Percentiles rank a stretch among this genome's conserved stretches.
phyloP scores from a whole-genome alignment of 768 basidiomycete species.

The Royoungia palumana region DNA sequence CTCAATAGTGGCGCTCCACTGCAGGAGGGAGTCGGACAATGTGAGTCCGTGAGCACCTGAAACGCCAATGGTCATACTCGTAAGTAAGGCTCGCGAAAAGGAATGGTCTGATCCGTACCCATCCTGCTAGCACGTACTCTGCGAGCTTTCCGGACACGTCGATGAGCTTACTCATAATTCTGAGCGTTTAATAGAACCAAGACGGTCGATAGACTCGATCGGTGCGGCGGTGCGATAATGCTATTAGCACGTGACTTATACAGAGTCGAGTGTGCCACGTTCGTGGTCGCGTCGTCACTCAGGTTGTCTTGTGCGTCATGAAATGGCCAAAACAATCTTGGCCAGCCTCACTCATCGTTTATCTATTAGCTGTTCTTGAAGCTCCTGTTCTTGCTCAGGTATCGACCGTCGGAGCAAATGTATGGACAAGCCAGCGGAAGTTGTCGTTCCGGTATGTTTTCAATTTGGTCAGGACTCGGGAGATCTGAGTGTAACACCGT shows the following conservation, averaged over 20 bases:
- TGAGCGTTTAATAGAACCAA: background rate
- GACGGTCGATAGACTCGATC: background rate
- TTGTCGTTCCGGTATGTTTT: slow-evolving; percentile 49
- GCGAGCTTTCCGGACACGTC: slow-evolving; percentile 64
- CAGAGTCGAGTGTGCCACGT: slow-evolving; percentile 21
- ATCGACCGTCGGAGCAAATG: slow-evolving; percentile 23
- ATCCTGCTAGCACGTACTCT: slow-evolving; percentile 73
- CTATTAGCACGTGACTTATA: slow-evolving; percentile 20
- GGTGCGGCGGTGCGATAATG: slow-evolving; percentile 1
- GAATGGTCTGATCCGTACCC: slow-evolving; percentile 41
- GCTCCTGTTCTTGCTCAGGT: slow-evolving; percentile 14
- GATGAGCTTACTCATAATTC: slow-evolving; percentile 46
- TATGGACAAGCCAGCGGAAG: slow-evolving; percentile 60
- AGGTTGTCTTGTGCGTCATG: slow-evolving; percentile 26
- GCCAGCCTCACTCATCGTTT: slow-evolving; percentile 46
- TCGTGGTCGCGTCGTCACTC: slow-evolving; percentile 11
- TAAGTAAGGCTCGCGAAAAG: slow-evolving; percentile 4
- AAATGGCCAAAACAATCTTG: slow-evolving; percentile 44
- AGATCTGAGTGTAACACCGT: slow-evolving; percentile 1
- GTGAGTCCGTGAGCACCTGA: slow-evolving; percentile 62
- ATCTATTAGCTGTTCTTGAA: slow-evolving; percentile 39
- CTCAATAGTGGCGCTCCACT: slow-evolving; percentile 65
- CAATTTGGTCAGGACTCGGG: background rate
- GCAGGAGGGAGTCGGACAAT: slow-evolving; percentile 57
- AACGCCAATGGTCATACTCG: background rate